Evolutionary conservation across 106 monocot genomes (phyloP).

Genomic region (Phalaenopsis equestris): DNA sequence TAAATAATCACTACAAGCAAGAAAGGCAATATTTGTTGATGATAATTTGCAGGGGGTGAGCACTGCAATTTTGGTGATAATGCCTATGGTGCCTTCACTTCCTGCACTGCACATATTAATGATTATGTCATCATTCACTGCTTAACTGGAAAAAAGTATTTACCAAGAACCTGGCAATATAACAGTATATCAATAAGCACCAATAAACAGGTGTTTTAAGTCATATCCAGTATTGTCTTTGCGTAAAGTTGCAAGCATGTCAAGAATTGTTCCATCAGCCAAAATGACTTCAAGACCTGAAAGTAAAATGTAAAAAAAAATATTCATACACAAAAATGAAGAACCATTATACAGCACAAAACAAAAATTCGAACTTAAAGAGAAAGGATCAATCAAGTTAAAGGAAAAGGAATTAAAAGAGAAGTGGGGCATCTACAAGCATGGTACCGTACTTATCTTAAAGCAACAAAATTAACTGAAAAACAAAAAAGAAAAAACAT

Average conservation of each 20-base stretch:
- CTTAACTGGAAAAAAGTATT: neutral
- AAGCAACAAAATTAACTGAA: neutral
- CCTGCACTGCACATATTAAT: conserved; percentile 32
- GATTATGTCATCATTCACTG: conserved; percentile 3
- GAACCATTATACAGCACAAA: neutral
- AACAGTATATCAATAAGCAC: conserved; percentile 20
- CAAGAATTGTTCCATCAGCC: conserved; percentile 81
- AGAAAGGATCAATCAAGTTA: neutral
- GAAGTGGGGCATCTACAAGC: neutral
- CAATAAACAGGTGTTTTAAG: conserved; percentile 94
- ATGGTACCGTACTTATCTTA: neutral
- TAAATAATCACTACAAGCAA: conserved; percentile 79
- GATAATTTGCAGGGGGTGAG: conserved; percentile 70
- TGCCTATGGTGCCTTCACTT: conserved; percentile 95
- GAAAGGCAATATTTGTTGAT: conserved; percentile 81
- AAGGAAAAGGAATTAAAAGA: neutral
- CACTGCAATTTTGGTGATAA: conserved; percentile 84
- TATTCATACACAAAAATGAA: neutral
- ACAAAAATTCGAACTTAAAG: neutral
- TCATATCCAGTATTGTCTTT: conserved; percentile 99
- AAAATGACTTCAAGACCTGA: conserved; percentile 93
- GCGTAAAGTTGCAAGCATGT: conserved; percentile 85
- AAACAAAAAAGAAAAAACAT: neutral
- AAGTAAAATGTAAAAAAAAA: conserved; percentile 11
- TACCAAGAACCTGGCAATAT: neutral